Percentiles rank a stretch among this genome's conserved stretches.
Conservation (phyloP, 2,329 filamentous ascomycete genomes). For the Aureobasidium sp. region DNA sequence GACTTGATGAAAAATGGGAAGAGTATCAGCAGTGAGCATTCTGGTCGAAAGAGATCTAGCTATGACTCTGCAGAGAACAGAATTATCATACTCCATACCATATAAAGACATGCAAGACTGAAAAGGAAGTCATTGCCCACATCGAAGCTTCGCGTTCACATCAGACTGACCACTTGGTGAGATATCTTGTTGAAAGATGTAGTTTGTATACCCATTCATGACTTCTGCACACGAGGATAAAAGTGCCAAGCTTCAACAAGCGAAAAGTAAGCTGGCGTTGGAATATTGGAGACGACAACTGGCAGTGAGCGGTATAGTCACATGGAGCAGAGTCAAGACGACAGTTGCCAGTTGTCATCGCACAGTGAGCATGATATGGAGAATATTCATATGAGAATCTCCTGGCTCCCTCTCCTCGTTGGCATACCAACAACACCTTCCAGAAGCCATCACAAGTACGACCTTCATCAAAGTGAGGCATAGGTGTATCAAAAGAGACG, state of each 20-base stretch:
- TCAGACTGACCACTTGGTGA: not conserved
- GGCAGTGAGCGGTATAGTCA: not conserved
- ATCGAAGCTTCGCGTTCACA: not conserved
- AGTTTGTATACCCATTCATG: not conserved
- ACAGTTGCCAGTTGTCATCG: not conserved
- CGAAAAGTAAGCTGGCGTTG: not conserved
- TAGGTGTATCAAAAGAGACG: not conserved
- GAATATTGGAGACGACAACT: not conserved
- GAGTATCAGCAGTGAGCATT: not conserved
- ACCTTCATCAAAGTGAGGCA: not conserved
- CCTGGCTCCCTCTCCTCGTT: not conserved
- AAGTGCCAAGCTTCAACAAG: not conserved
- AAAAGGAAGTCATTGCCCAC: too few relatives aligned
- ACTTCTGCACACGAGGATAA: not conserved
- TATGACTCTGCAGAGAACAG: not conserved
- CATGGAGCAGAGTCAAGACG: not conserved
- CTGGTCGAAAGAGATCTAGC: not conserved
- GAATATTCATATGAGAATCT: too few relatives aligned
- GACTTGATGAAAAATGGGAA: not conserved
- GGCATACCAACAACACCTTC: not conserved
- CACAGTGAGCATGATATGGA: not conserved
- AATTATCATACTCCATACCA: not conserved
- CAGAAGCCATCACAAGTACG: not conserved
- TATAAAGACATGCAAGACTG: not conserved
- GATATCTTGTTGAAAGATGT: not conserved